Evolutionary conservation across 1,284 basidiomycete species (phyloP).

Genomic region (Ceratobasidium sp.): DNA sequence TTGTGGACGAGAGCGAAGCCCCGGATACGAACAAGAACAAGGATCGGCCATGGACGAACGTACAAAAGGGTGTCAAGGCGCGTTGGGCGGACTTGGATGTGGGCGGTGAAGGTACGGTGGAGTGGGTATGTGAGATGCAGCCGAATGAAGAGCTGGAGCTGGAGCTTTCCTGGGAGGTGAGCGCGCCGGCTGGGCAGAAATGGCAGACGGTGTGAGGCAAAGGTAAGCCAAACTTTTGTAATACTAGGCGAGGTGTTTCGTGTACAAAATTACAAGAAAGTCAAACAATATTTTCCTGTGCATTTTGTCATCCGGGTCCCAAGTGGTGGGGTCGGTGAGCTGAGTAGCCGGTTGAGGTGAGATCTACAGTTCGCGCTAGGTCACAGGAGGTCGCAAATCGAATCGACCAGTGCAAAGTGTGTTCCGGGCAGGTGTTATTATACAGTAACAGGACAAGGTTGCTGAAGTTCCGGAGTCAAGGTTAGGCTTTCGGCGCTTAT

Average conservation of each 20-base stretch:
- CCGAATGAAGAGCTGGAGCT: constrained; percentile 43
- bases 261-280: neutral
- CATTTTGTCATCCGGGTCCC: too few relatives aligned
- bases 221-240: neutral
- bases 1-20: neutral
- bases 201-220: constrained; percentile 37
- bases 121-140: constrained; percentile 48
- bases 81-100: constrained; percentile 39
- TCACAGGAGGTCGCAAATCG: too few relatives aligned
- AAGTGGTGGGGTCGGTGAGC: too few relatives aligned
- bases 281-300: too few relatives aligned
- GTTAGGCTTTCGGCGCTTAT: constrained; percentile 21
- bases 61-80: constrained; percentile 17
- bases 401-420: too few relatives aligned
- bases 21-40: constrained; percentile 19
- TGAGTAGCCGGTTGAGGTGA: too few relatives aligned
- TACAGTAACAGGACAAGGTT: neutral
- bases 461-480: neutral
- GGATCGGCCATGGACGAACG: constrained; percentile 14
- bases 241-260: neutral
- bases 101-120: constrained; percentile 50
- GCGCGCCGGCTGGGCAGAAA: constrained; percentile 42
- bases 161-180: constrained; percentile 48
- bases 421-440: neutral
- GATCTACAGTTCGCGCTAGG: too few relatives aligned